Conservation (phyloP, 1,139 yeast species). For the Kurtzmaniella quercitrusa region DNA sequence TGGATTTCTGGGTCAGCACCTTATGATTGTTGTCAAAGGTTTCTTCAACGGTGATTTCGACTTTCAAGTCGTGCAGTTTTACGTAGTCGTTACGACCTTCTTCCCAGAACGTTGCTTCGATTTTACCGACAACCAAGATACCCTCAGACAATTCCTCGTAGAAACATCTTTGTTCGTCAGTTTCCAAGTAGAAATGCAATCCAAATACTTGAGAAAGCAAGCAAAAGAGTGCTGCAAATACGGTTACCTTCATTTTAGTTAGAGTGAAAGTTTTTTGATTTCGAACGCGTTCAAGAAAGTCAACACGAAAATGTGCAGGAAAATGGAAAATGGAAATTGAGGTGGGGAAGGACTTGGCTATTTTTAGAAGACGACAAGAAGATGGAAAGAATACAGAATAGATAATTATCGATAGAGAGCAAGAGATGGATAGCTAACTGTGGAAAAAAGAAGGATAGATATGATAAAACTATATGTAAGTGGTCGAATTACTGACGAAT, state of each 20-base stretch:
- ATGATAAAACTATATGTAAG: too few species aligned
- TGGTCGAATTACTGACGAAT: too few species aligned
- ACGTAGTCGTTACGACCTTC: conserved; percentile 27
- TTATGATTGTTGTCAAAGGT: conserved; percentile 46
- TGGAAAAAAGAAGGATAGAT: too few species aligned
- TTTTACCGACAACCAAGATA: conserved; percentile 42
- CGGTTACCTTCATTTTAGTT: neutral
- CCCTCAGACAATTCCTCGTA: conserved; percentile 41
- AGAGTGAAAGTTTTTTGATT: neutral
- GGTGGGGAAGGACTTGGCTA: neutral
- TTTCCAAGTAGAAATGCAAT: conserved; percentile 43
- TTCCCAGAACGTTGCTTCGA: conserved; percentile 38
- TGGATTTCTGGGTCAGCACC: conserved; percentile 38
- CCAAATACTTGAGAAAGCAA: conserved; percentile 15
- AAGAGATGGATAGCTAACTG: too few species aligned
- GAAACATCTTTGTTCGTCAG: conserved; percentile 45
- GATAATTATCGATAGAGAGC: too few species aligned
- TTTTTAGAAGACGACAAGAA: neutral
- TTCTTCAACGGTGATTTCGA: conserved; percentile 43
- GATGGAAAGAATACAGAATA: too few species aligned
- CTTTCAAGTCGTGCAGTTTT: conserved; percentile 28
- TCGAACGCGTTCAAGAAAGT: neutral
- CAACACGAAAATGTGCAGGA: conserved; percentile 1
- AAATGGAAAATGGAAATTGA: too few species aligned
- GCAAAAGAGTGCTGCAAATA: conserved; percentile 1